Conservation (phyloP, 2,329 filamentous ascomycete species). For the Aschersonia sp. region DNA sequence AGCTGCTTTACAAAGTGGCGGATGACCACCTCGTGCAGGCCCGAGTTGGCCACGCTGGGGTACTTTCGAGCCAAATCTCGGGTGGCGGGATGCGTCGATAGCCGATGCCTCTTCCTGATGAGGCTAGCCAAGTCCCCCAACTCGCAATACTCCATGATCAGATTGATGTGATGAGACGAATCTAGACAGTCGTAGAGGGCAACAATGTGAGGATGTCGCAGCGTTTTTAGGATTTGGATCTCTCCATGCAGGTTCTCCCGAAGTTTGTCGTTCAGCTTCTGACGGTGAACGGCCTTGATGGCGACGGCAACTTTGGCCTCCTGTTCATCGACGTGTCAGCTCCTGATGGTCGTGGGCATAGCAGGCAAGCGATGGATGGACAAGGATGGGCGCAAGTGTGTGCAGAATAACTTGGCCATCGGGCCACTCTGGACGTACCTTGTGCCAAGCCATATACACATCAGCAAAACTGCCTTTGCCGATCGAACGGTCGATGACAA, state of each 20-base stretch:
- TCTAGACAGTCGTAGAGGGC: slow-evolving; percentile 91
- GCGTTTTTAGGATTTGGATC: slow-evolving; percentile 85
- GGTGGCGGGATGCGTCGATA: slow-evolving; percentile 67
- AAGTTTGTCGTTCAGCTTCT: slow-evolving; percentile 85
- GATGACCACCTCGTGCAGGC: slow-evolving; percentile 92
- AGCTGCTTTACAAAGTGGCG: slow-evolving; percentile 95
- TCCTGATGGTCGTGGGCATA: neutral
- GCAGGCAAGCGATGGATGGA: too few species aligned
- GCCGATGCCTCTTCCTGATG: slow-evolving; percentile 82
- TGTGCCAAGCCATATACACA: slow-evolving; percentile 78
- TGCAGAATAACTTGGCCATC: too few species aligned
- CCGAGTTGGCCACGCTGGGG: slow-evolving; percentile 66
- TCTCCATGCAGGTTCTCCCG: slow-evolving; percentile 93
- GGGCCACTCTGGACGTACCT: slow-evolving; percentile 33
- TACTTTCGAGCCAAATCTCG: slow-evolving; percentile 89
- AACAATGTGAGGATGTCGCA: slow-evolving; percentile 94
- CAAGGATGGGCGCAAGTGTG: too few species aligned
- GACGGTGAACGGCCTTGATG: slow-evolving; percentile 90
- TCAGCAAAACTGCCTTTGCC: slow-evolving; percentile 96
- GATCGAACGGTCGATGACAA: slow-evolving; percentile 75
- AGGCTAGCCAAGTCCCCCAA: slow-evolving; percentile 89
- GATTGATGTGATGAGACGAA: slow-evolving; percentile 74
- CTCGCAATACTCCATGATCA: slow-evolving; percentile 98
- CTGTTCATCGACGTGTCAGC: slow-evolving; percentile 26
- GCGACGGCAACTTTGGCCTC: slow-evolving; percentile 71